phyloP scores from a whole-genome alignment of 495 filamentous ascomycete genomes.

The Coniosporium apollinis region DNA sequence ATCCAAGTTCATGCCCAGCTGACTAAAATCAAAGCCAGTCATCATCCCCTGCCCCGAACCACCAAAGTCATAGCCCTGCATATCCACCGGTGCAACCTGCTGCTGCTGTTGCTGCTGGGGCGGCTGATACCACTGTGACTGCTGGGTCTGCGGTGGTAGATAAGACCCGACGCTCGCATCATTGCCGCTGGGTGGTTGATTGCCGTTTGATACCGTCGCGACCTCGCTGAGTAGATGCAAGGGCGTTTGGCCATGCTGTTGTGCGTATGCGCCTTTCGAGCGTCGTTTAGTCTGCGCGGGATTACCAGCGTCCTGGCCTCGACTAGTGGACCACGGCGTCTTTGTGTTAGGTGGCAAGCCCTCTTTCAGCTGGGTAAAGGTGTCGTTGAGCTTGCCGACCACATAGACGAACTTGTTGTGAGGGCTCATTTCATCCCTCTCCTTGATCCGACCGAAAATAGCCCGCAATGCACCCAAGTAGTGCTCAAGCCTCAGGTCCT shows the following conservation, averaged over 20 bases:
- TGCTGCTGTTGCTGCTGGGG: too few species aligned
- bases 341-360: conserved; percentile 1
- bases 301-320: too few species aligned
- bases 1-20: too few species aligned
- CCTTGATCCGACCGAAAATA: conserved; percentile 47
- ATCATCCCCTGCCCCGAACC: too few species aligned
- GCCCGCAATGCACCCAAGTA: conserved; percentile 52
- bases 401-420: conserved; percentile 65
- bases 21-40: too few species aligned
- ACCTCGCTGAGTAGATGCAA: conserved; percentile 11
- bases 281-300: background rate
- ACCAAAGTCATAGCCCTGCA: too few species aligned
- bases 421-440: conserved; percentile 46
- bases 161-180: too few species aligned
- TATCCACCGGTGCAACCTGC: too few species aligned
- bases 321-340: background rate
- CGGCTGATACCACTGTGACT: too few species aligned
- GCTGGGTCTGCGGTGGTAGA: too few species aligned
- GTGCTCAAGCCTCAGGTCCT: conserved; percentile 56
- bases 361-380: conserved; percentile 43
- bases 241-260: conserved; percentile 2
- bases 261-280: background rate
- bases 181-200: background rate
- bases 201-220: conserved; percentile 2
- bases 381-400: conserved; percentile 51